These are phyloP conservation scores for Hymenoscyphus fraxineus DNA, from an alignment of 2,329 filamentous ascomycete species.

Conservation along the genomic window DNA sequence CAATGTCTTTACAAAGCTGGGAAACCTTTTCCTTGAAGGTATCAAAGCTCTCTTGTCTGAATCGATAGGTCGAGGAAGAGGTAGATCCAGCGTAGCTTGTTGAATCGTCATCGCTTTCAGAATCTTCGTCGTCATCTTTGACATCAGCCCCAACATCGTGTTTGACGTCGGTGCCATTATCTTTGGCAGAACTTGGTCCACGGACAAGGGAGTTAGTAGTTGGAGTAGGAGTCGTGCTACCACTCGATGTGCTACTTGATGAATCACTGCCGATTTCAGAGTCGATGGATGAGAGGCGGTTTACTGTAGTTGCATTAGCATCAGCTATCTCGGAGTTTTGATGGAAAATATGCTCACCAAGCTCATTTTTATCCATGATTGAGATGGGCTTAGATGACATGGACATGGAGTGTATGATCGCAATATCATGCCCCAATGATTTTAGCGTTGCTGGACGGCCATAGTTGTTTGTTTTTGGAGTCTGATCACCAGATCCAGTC, in stretches of 20 bases:
- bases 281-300: not conserved
- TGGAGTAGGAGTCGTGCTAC: not conserved
- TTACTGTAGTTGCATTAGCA: not conserved
- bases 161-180: too few species aligned
- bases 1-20: constrained; percentile 22
- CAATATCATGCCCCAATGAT: too few species aligned
- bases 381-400: not conserved
- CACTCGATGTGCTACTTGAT: too few species aligned
- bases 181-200: too few species aligned
- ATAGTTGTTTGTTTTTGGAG: not conserved
- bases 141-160: too few species aligned
- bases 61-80: not conserved
- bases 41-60: constrained; percentile 17
- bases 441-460: not conserved
- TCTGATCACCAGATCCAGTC: not conserved
- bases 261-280: too few species aligned
- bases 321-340: not conserved
- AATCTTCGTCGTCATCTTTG: too few species aligned
- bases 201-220: not conserved
- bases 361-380: too few species aligned
- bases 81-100: constrained; percentile 2
- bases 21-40: constrained; percentile 17
- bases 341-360: not conserved
- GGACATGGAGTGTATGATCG: not conserved
- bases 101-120: too few species aligned